phyloP scores from a whole-genome alignment of 2,329 filamentous ascomycete genomes.

The Venturia effusa region DNA sequence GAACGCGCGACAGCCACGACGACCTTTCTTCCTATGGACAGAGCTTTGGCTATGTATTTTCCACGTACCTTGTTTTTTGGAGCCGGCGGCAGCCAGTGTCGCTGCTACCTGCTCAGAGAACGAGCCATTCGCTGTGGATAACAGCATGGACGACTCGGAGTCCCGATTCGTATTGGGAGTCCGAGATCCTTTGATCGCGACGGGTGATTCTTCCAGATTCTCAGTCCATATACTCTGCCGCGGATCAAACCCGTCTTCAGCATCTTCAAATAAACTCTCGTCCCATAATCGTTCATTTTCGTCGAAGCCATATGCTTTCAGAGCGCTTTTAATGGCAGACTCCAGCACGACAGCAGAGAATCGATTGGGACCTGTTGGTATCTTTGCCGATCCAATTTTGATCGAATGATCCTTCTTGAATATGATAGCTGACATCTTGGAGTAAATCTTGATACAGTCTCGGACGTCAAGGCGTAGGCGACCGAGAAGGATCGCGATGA shows the following conservation, averaged over 20 bases:
- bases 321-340: slow-evolving; percentile 24
- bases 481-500: slow-evolving; percentile 13
- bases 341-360: slow-evolving; percentile 28
- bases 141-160: background rate
- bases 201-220: slow-evolving; percentile 11
- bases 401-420: slow-evolving; percentile 17
- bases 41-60: slow-evolving; percentile 23
- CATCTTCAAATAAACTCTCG: slow-evolving; percentile 27
- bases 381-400: slow-evolving; percentile 22
- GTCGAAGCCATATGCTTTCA: slow-evolving; percentile 22
- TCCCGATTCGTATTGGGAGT: background rate
- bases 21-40: slow-evolving; percentile 24
- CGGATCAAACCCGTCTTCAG: slow-evolving; percentile 18
- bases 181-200: background rate
- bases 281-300: slow-evolving; percentile 31
- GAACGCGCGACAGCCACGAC: slow-evolving; percentile 26
- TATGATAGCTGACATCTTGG: slow-evolving; percentile 15
- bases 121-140: background rate
- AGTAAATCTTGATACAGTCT: slow-evolving; percentile 11
- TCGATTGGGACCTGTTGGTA: slow-evolving; percentile 24
- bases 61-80: slow-evolving; percentile 20
- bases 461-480: slow-evolving; percentile 10
- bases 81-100: background rate
- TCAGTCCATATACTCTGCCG: slow-evolving; percentile 27
- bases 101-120: background rate